Base-by-base conservation (phyloP, 345 rosid genomes). In the Citrus reticulata region DNA sequence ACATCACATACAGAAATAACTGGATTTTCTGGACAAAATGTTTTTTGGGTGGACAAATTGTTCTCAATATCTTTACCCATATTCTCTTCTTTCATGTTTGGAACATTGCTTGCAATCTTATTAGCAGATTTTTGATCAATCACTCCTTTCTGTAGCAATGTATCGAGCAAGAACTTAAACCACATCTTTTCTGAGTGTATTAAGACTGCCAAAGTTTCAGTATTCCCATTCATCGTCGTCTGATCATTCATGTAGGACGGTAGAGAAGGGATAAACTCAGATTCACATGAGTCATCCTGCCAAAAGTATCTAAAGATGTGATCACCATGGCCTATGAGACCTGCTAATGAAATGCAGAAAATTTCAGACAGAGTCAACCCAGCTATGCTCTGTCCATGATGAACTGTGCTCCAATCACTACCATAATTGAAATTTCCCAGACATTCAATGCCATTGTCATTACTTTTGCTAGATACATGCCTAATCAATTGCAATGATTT, bases 401-500 rank as follows among this genome's bases (percentile, higher is more conserved):
- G 72, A 67, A 75, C 61, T 70, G 65, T 72, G 49, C 79, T 72
- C 51, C 71, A 58, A 64, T 74, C 75, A 49, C 22, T 58, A 73
- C 63, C 79, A 78, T 75, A 60, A 58, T 67, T 72, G 34, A 81
- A 85, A 74, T 81, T 77, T 80, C 76, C 81, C 24, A 55, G 74
- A 81, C 74, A 85, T 86, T 83, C 85, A 82, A 68, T 63, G 16
- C 68, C 82, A 70, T 61, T 63, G 75, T 70, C 81, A 74, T 54
- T 83, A 75, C 76, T 82, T 79, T 82, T 85, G 62, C 79, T 73
- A 81, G 85, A 79, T 81, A 64, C 81, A 83, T 91, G 97, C 58
- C 86, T 88, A 72, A 93, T 90, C 84, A 97, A 88, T 86, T 94
- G 98, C 87, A 93, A 84, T 37, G 99, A 97, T 85, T 97, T 97